Base-by-base conservation (phyloP, 495 filamentous ascomycete genomes). In the Aspergillus sclerotioniger region DNA sequence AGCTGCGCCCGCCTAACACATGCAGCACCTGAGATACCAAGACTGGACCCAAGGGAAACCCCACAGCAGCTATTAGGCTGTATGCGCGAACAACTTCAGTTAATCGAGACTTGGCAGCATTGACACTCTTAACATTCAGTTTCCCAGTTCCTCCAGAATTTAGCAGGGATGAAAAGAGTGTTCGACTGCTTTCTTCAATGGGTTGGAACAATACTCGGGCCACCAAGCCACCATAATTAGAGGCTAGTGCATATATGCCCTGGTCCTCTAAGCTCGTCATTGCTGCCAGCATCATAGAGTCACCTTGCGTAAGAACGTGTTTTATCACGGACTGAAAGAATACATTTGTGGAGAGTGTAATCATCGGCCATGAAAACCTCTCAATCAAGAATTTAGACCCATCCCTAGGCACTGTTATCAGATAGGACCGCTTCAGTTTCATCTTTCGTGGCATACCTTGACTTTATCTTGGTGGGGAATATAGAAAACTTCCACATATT, bases 151-250 rank as follows among this genome's bases (percentile, higher is more conserved):
- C 56, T 44, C 69, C 54, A 4, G 58, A 39, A 55, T 67, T 60
- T 66, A 84, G 61, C 7, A 96, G 79, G 49, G 86, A 86, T 33
- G 88, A 89, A 67, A 98, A 97, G 57, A 96, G 82, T 61, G 86
- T 90, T 20, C 95, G 87, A 59, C 87, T 89, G 62, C 87, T 90
- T 70, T 98, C 95, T 66, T 99, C 94, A 62, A 98, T 83, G 9
- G 94, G 94, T 64, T 97, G 94, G 70, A 99, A 94, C 54, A 99
- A 72, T 55, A 97, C 83, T 12, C 94, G 87, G 3, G 95, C 94
- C 51, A 95, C 71, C 3, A 99, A 83, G 8, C 91, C 88, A 41
- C 95, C 94, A 76, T 99, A 99, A 67, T 97, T 97, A 51, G 89
- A 87, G 29, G 93, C 94, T 3, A 99, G 79, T 0, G 91, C 89